Base-by-base conservation (phyloP, 306 rosid genomes). In the Cicer chorassanicum region DNA sequence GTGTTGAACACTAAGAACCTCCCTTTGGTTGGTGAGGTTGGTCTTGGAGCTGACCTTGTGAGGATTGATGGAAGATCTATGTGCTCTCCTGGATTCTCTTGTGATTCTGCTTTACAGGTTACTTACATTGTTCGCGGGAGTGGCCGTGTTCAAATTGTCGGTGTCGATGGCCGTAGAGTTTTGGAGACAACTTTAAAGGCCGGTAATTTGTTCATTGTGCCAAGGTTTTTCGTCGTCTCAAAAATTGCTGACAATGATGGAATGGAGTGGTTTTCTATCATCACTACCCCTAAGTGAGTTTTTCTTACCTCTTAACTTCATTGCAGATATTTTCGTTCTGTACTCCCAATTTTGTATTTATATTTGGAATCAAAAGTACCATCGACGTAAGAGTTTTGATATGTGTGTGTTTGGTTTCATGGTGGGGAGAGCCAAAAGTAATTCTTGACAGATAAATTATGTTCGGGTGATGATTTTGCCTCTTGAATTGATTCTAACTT, bases 221-320 rank as follows among this genome's bases (percentile, higher is more conserved):
- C 97, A 1, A 83, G 97, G 75, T 93, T 93, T 45, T 87, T 86
- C 18, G 93, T 91, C n/a, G 97, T 93, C 18, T 91, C 97, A 0
- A 91, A 93, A 91, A 93, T 93, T 60, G 90, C 86, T 76, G 85
- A 86, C 72, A 82, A 90, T 6, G 92, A 86, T 16, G 97, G 97
- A 12, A 1, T 93, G 88, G 97, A 89, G 40, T 93, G 96, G 98
- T 93, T 93, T 77, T 93, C 98, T 16, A 93, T 93, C 63, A 88
- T 91, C 80, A 72, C 90, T 45, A 89, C 96, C 60, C 97, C 96
- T 9, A 81, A 91, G 91, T 91, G 74, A 43, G 93, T 21, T 50
- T 68, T 67, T 55, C 44, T 10, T 50, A 50, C 0, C 19, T 21
- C 49, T 41, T 44, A 18, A 45, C 59, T 41, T 15, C 38, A 44